Evolutionary conservation across 1,139 yeast species (phyloP).

Genomic region (Scheffersomyces parashehatae): DNA sequence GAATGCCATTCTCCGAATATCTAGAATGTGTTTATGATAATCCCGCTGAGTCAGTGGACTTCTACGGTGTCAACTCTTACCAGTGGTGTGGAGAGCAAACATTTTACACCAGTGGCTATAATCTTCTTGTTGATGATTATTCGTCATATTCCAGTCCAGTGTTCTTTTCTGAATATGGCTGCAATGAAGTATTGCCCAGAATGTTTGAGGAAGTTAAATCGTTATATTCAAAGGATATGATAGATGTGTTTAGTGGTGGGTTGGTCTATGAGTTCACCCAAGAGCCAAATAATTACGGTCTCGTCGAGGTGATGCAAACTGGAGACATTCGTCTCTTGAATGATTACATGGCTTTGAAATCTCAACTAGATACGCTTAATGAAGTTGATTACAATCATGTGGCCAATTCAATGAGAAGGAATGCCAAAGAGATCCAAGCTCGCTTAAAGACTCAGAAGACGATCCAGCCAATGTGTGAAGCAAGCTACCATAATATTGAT

Average conservation of each 20-base stretch:
- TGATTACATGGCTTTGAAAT: slow-evolving; percentile 56
- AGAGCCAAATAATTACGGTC: slow-evolving; percentile 86
- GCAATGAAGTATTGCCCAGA: slow-evolving; percentile 83
- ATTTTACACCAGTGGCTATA: slow-evolving; percentile 79
- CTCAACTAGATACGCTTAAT: slow-evolving; percentile 41
- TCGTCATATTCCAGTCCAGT: slow-evolving; percentile 70
- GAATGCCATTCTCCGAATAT: slow-evolving; percentile 77
- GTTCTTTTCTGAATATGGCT: slow-evolving; percentile 90
- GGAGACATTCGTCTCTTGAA: slow-evolving; percentile 57
- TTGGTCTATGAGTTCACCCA: slow-evolving; percentile 88
- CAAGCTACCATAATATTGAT: slow-evolving; percentile 53
- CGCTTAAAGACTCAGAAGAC: slow-evolving; percentile 24
- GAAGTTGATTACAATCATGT: slow-evolving; percentile 26
- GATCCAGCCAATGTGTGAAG: slow-evolving; percentile 41
- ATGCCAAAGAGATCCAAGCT: slow-evolving; percentile 25
- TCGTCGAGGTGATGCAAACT: slow-evolving; percentile 60
- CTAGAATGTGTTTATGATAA: slow-evolving; percentile 72
- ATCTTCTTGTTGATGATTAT: slow-evolving; percentile 71
- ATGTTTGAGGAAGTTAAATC: slow-evolving; percentile 75
- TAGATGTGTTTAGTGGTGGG: slow-evolving; percentile 86
- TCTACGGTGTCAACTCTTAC: slow-evolving; percentile 92
- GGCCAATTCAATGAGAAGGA: slow-evolving; percentile 25
- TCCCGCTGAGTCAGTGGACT: slow-evolving; percentile 70
- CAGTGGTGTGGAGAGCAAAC: slow-evolving; percentile 97
- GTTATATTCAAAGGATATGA: slow-evolving; percentile 73